phyloP scores from a whole-genome alignment of 176 grass and related monocot genomes.

The Oryza glumipatula region DNA sequence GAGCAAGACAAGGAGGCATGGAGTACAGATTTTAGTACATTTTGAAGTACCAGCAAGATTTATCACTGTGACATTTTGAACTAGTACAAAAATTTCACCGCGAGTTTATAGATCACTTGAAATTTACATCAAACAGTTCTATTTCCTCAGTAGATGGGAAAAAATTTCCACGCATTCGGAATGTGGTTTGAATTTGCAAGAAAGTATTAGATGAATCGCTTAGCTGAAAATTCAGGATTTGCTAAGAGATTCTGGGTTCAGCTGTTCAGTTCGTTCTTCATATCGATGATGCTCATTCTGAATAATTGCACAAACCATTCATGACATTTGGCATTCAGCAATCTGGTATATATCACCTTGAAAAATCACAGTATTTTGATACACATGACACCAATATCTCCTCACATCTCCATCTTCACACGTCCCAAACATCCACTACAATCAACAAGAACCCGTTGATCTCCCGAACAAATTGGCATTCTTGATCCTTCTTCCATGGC shows the following conservation, averaged over 20 bases:
- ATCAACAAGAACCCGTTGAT: not conserved
- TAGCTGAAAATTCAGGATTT: not conserved
- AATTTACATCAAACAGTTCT: not conserved
- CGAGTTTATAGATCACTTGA: too few relatives aligned
- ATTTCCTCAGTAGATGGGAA: not conserved
- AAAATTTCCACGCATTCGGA: not conserved
- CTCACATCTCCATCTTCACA: not conserved
- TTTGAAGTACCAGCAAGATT: not conserved
- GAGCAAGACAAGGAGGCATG: not conserved
- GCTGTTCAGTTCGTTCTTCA: not conserved
- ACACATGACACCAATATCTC: constrained; percentile 11
- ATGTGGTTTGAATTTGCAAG: not conserved
- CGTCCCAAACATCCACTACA: constrained; percentile 1
- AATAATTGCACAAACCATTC: not conserved
- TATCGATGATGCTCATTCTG: not conserved
- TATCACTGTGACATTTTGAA: not conserved
- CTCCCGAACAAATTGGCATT: not conserved
- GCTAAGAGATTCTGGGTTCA: not conserved
- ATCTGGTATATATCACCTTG: constrained; percentile 10
- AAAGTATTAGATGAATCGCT: not conserved
- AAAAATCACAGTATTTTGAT: not conserved
- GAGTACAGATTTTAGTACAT: too few relatives aligned
- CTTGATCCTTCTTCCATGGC: not conserved
- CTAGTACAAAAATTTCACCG: not conserved
- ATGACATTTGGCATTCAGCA: not conserved